These are phyloP conservation scores for Lodderomyces pseudojiufengensis DNA, from an alignment of 1,139 yeast genomes.

Conservation along the genomic window DNA sequence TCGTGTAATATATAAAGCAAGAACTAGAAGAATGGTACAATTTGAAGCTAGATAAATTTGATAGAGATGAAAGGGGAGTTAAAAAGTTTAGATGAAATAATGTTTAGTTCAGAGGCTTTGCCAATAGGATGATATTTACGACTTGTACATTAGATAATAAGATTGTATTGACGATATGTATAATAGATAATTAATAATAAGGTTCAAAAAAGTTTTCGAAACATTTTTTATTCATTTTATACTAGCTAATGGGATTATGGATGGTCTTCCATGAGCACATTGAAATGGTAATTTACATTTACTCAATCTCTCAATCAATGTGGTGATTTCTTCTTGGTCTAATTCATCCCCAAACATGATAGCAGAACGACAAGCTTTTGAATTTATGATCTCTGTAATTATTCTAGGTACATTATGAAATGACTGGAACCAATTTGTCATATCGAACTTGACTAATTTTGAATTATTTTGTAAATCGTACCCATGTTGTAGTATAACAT, in stretches of 20 bases:
- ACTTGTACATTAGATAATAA: no score
- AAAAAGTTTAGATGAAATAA: no score
- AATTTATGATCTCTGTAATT: conserved; percentile 47
- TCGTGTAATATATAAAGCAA: conserved; percentile 92
- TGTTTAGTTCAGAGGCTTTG: no score
- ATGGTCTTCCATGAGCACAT: conserved; percentile 89
- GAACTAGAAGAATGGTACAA: conserved; percentile 91
- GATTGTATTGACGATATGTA: no score
- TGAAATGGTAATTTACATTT: conserved; percentile 62
- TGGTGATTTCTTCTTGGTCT: conserved; percentile 37
- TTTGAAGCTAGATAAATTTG: conserved; percentile 44
- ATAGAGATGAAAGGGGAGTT: background rate
- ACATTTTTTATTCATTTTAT: background rate
- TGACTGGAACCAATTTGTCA: conserved; percentile 17
- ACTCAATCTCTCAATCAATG: conserved; percentile 38
- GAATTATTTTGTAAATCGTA: conserved; percentile 34
- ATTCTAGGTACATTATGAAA: conserved; percentile 41
- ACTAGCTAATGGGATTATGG: conserved; percentile 52
- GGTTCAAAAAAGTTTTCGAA: no score
- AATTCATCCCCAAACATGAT: conserved; percentile 69
- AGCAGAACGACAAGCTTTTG: conserved; percentile 70
- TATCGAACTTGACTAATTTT: conserved; percentile 13
- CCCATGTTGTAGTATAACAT: conserved; percentile 38
- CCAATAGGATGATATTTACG: no score
- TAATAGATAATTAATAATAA: no score